Evolutionary conservation across 2,329 filamentous ascomycete genomes (phyloP), one percentile per base, ranked within the genome.

Genomic region (Aspergillus unguis): DNA sequence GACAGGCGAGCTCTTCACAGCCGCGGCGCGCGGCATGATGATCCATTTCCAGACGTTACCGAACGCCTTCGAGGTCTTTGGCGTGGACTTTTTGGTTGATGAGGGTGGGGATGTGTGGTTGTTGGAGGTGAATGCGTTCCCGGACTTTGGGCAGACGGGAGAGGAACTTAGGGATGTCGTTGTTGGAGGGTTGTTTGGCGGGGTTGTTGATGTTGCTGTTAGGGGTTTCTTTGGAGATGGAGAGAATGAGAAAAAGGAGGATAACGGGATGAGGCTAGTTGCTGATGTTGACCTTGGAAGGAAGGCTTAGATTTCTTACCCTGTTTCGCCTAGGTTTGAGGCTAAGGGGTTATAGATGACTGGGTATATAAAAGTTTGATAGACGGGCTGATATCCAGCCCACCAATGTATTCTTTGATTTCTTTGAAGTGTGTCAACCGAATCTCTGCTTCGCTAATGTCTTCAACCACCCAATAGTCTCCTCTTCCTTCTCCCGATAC

Each of bases 61-160:
- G 0, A 92, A 95, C 68, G 89, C 87, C 0, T 97, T 97, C 67
- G 94, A 99, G 75, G 77, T 95, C 6, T 99, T 88, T 68, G 94
- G 94, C 0, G 71, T 97, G 38, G 94, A 99, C 69, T 99, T 94
- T 67, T 71, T 99, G 64, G 85, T 96, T 7, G 89, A 91, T 64
- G 78, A 68, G 0, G 64, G 69, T 6, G 85, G 84, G 0, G 78
- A 65, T 3, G 82, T 84, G 3, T 96, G 85, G 84, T 69, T 99
- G 64, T 75, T 99, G 52, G 94, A 99, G 75, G 83, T 95, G 31
- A 99, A 99, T 75, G 90, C 92, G 0, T 99, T 95, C 72, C 94
- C 94, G 7, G 94, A 99, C 74, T 97, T 97, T 67, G 85, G 82
- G 65, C 92, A 97, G 81, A 96, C 91, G 11, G 94, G 94, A 0